A percentile compares a stretch with the other conserved stretches of the same genome.
Conservation (phyloP, 202 grass and related monocot genomes). For the Carex arenaria region DNA sequence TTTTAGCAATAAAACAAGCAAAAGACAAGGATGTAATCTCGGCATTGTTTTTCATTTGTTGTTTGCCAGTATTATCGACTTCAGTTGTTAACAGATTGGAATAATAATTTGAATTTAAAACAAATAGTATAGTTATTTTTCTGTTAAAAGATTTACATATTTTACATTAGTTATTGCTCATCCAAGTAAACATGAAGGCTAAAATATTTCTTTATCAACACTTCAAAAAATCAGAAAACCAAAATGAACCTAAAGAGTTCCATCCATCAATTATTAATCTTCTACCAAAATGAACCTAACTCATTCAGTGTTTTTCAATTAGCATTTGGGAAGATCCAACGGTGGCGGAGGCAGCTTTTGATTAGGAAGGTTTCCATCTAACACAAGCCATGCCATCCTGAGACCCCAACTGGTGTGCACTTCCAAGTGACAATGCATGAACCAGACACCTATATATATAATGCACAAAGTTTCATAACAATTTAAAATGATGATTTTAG, state of each 20-base stretch:
- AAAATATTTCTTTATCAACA: constrained; percentile 6
- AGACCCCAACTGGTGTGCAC: constrained; percentile 81
- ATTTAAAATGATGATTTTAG: not conserved
- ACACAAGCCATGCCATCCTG: constrained; percentile 81
- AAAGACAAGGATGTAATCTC: not conserved
- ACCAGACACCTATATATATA: constrained; percentile 58
- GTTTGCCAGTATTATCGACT: not conserved
- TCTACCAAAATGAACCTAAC: constrained; percentile 8
- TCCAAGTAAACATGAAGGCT: not conserved
- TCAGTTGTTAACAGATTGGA: constrained; percentile 4
- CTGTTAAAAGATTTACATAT: not conserved
- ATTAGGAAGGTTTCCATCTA: constrained; percentile 59
- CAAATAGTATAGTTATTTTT: not conserved
- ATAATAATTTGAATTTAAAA: not conserved
- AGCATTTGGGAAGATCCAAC: constrained; percentile 61
- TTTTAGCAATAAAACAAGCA: not conserved
- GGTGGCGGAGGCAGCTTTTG: constrained; percentile 73
- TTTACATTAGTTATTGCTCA: not conserved
- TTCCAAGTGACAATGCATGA: constrained; percentile 91
- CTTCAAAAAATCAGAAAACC: no score
- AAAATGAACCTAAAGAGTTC: not conserved
- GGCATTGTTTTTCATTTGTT: not conserved
- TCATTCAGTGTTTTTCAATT: not conserved
- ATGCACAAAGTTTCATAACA: not conserved
- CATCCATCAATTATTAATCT: not conserved